phyloP scores from a whole-genome alignment of 805 yeast genomes.

The Candida insectalens region DNA sequence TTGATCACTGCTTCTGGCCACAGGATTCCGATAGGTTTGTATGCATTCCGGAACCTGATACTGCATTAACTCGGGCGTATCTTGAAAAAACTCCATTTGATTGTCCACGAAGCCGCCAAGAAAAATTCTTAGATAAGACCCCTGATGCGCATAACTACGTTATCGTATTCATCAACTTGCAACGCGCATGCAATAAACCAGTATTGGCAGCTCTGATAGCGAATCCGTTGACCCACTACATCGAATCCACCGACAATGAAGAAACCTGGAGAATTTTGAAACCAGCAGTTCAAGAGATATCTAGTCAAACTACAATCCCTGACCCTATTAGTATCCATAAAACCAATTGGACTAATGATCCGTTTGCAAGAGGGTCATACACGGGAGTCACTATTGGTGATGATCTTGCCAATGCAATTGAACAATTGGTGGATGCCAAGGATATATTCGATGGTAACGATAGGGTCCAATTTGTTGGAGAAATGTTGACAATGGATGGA shows the following conservation, averaged over 20 bases:
- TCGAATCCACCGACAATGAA: slow-evolving; percentile 30
- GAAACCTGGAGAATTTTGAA: slow-evolving; percentile 36
- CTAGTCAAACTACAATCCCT: slow-evolving; percentile 13
- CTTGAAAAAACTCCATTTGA: neutral
- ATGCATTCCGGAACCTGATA: slow-evolving; percentile 22
- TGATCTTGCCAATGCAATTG: slow-evolving; percentile 20
- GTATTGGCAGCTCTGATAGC: slow-evolving; percentile 35
- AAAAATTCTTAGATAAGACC: neutral
- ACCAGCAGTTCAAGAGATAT: slow-evolving; percentile 28
- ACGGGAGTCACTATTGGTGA: slow-evolving; percentile 22
- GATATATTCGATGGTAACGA: slow-evolving; percentile 30
- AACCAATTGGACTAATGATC: slow-evolving; percentile 43
- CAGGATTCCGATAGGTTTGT: slow-evolving; percentile 22
- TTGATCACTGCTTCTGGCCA: slow-evolving; percentile 37
- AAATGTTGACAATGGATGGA: slow-evolving; percentile 41
- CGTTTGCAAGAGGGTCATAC: slow-evolving; percentile 40
- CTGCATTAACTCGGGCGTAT: slow-evolving; percentile 10
- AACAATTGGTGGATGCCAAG: slow-evolving; percentile 28
- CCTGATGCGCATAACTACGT: slow-evolving; percentile 21
- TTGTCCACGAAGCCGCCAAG: neutral
- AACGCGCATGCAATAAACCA: slow-evolving; percentile 23
- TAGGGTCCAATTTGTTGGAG: slow-evolving; percentile 47
- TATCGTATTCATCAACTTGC: slow-evolving; percentile 21
- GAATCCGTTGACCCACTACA: slow-evolving; percentile 37
- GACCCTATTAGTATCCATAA: slow-evolving; percentile 16